A percentile compares a stretch with the other conserved stretches of the same genome.
phyloP scores from a whole-genome alignment of 768 basidiomycete genomes.

The Pisolithus orientalis region DNA sequence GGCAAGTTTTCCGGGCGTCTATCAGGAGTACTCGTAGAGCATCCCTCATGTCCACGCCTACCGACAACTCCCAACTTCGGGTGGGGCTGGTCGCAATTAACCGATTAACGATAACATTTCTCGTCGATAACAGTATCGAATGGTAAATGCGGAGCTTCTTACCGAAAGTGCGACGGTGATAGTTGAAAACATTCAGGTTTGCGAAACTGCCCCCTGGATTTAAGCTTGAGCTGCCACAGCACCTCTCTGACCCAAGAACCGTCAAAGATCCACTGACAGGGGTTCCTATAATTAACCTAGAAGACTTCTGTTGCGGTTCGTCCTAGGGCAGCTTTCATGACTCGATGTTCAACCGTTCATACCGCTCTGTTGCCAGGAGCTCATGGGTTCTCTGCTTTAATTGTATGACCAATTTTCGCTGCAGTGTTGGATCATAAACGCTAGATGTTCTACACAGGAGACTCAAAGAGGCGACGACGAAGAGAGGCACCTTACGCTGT shows the following conservation, averaged over 20 bases:
- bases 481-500: constrained; percentile 50
- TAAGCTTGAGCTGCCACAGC: constrained; percentile 60
- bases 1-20: no score
- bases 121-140: constrained; percentile 77
- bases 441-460: constrained; percentile 35
- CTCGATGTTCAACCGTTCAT: background rate
- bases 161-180: background rate
- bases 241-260: constrained; percentile 46
- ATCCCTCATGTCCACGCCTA: constrained; percentile 6
- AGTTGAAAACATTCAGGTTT: constrained; percentile 44
- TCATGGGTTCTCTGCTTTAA: constrained; percentile 78
- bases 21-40: background rate
- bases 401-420: constrained; percentile 39
- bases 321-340: background rate
- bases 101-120: constrained; percentile 47
- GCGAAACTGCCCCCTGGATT: constrained; percentile 76
- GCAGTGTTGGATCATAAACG: background rate
- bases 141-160: constrained; percentile 39
- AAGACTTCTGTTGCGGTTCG: constrained; percentile 67
- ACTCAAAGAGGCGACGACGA: constrained; percentile 46
- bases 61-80: constrained; percentile 4
- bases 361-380: constrained; percentile 44
- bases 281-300: constrained; percentile 64
- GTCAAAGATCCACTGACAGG: constrained; percentile 39
- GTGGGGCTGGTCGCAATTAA: constrained; percentile 28